Evolutionary conservation across 768 basidiomycete species (phyloP), one percentile per base, ranked within the genome.

Genomic region (Porpolomopsis calyptriformis): DNA sequence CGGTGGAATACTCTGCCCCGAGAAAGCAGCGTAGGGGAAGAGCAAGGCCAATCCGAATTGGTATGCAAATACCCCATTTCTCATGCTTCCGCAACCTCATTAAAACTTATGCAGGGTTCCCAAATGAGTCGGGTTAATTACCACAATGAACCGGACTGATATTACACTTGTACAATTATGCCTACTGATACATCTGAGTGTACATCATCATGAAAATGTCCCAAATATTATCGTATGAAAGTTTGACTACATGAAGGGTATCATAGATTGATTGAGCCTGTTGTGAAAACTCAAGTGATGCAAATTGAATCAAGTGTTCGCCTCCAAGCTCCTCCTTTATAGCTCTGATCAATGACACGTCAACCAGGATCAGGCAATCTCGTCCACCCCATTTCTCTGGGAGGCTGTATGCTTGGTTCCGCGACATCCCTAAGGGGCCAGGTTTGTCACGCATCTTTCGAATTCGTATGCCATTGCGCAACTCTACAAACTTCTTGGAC

Each of bases 241-340:
- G 43, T 11, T 37, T 35, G 14, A 36, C 34, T 31, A 50, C 25
- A 43, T 48, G 26, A 19, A 56, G 43, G 20, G 14, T n/a, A 10
- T 50, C 35, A 45, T 49, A 57, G 6, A 51, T 38, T 2, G 45
- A 40, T 24, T 54, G 40, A 27, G 56, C 59, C 11, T 42, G 34
- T 12, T 43, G 23, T 4, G 43, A 49, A 43, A 49, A 60, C 23
- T 56, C 56, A 2, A 26, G 31, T 2, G 44, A 14, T 1, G 56
- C 50, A 49, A 60, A 63, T 11, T 35, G 23, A 10, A 62, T 24
- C 4, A 59, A 29, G 16, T 42, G 45, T 25, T 56, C 52, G 18
- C 58, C 59, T 11, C 56, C 58, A 27, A 62, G 45, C 2, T 43
- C 49, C 2, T 54, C 52, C 52, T 54, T 62, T 20, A 61, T 7